phyloP scores from a whole-genome alignment of 192 early-diverging fungal species.

The Chytriomyces confervae region DNA sequence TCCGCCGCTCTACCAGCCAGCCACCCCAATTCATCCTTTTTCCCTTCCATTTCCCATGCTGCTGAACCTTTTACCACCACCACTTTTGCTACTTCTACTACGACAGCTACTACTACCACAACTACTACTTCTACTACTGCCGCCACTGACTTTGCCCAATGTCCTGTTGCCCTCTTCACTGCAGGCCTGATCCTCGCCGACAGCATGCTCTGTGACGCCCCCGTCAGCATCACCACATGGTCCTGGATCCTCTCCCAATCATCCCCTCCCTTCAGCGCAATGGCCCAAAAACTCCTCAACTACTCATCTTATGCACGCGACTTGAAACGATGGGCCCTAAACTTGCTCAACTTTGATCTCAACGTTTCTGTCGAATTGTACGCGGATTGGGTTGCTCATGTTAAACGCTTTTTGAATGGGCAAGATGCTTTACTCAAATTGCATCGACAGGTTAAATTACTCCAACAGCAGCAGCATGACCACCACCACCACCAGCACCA shows the following conservation, averaged over 20 bases:
- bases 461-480: too few relatives aligned
- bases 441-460: background rate
- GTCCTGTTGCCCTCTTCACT: background rate
- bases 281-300: background rate
- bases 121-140: background rate
- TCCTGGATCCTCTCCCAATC: constrained; percentile 13
- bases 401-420: constrained; percentile 13
- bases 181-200: constrained; percentile 24
- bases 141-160: background rate
- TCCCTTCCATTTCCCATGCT: background rate
- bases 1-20: background rate
- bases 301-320: background rate
- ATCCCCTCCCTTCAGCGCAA: background rate
- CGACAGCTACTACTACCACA: background rate
- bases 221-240: constrained; percentile 11
- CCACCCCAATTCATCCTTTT: background rate
- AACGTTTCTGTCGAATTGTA: constrained; percentile 5
- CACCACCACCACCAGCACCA: too few relatives aligned
- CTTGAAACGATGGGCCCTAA: constrained; percentile 3
- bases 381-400: background rate
- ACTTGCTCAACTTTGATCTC: constrained; percentile 14
- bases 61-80: too few relatives aligned
- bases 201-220: constrained; percentile 14
- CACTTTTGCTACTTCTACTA: too few relatives aligned
- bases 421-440: background rate